These are phyloP conservation scores for Solanum bulbocastanum DNA, from an alignment of 257 asterid genomes.

Conservation along the genomic window DNA sequence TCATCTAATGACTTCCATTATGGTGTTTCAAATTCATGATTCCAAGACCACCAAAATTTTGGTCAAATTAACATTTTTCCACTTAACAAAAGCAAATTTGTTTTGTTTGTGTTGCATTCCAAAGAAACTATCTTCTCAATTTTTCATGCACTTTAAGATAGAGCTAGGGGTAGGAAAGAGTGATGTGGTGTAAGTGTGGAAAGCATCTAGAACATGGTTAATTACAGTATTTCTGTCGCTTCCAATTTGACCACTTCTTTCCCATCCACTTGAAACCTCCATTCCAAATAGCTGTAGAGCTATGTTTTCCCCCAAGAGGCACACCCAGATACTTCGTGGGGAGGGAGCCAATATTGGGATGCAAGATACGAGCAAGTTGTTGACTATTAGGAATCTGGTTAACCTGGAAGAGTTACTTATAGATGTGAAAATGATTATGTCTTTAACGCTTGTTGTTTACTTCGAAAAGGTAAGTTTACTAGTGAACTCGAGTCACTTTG, in stretches of 20 bases:
- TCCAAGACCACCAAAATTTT: background rate
- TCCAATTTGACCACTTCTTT: background rate
- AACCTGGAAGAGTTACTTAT: background rate
- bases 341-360: background rate
- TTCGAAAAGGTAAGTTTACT: background rate
- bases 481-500: background rate
- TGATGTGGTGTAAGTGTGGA: background rate
- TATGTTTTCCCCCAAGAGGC: background rate
- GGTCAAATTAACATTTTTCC: background rate
- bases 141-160: background rate
- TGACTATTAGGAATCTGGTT: background rate
- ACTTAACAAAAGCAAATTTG: background rate
- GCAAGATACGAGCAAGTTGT: background rate
- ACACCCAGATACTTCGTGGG: background rate
- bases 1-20: background rate
- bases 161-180: background rate
- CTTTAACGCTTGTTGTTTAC: background rate
- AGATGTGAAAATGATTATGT: background rate
- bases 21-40: background rate
- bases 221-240: background rate
- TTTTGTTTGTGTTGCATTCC: background rate
- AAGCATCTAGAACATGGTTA: background rate
- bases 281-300: background rate
- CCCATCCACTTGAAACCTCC: background rate
- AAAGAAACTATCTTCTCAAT: background rate